Evolutionary conservation across 176 grass and related monocot genomes (phyloP), one percentile per base, ranked within the genome.

Genomic region (Raddia guianensis): DNA sequence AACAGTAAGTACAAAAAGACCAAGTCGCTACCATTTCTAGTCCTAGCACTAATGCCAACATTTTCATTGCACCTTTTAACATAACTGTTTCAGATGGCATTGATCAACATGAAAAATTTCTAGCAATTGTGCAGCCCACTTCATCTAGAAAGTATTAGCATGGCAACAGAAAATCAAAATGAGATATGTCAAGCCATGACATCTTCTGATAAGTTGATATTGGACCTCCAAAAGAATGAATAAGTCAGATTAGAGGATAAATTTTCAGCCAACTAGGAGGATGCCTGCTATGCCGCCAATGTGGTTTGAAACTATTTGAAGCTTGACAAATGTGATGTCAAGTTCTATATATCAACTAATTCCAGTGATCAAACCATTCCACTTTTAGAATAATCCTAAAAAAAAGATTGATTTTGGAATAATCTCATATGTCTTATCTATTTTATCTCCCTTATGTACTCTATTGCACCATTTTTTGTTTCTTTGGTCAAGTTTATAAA

Each of bases 161-260:
- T 27, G 9, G 18, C 48, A 18, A 37, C 50, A 52, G 15, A 73
- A 11, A 9, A 63, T 8, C 14, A 49, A n/a, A 79, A 42, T 7
- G 43, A 79, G 34, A 66, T 20, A 80, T 55, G n/a, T 55, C 1
- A 79, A 3, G 49, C 63, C 50, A 68, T 56, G n/a, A 56, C 66
- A n/a, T 44, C 10, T 4, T 11, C 21, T 18, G 6, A 54, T 6
- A 51, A 51, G 2, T 53, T 66, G 48, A 67, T 16, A 61, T 5
- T 74, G 27, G 45, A 70, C 27, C 49, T 27, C 5, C 14, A 1
- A 15, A 66, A 18, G 3, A 51, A 54, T 21, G 6, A 21, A 2
- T 5, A 79, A 79, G 72, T 9, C 19, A n/a, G 37, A 40, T 40
- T 40, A 40, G 37, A 40, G 37, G 19, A 68, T 45, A 16, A 45